Base-by-base conservation (phyloP, 2,329 filamentous ascomycete genomes). In the Botrytis pseudocinerea region DNA sequence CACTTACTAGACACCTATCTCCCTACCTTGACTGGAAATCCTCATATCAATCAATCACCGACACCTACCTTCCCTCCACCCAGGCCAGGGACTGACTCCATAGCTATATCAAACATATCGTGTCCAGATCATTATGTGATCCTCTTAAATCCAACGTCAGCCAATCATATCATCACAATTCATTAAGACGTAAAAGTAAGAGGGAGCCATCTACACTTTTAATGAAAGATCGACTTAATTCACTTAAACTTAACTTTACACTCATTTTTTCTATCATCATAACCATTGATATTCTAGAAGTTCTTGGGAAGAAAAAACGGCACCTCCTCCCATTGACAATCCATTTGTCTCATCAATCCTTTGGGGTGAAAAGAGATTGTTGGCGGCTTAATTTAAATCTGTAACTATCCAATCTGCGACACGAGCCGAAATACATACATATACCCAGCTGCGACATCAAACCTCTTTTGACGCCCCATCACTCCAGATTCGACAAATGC, bases 401-500 rank as follows among this genome's bases (percentile, higher is more conserved):
- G 35, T 46, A 16, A 59, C 44, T 38, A 40, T 28, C n/a, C 46
- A 38, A 64, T 46, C 46, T 66, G 70, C 70, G 70, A 71, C 61
- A 66, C 46, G 35, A 54, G 38, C 46, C 46, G 46, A 48, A 54
- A 54, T 54, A 40, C 46, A 40, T 22, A 66, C 46, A 66, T n/a
- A 48, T 25, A 38, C 54, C 35, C 60, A 28, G 54, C 61, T 40
- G 46, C 46, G 64, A 64, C 46, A 22, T 22, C 57, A n/a, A 60
- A 22, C 32, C 25, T 42, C 69, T 62, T 48, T 16, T 40, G n/a
- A 32, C 62, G 35, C 60, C 60, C 35, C 20, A 20, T 22, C 59
- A 28, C 46, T 46, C 70, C 38, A 46, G n/a, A 71, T 57, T 73
- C 68, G 64, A 74, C 75, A 76, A 73, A 79, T 80, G 78, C 75